Base-by-base conservation (phyloP, 345 rosid species). In the Heritiera fomes region DNA sequence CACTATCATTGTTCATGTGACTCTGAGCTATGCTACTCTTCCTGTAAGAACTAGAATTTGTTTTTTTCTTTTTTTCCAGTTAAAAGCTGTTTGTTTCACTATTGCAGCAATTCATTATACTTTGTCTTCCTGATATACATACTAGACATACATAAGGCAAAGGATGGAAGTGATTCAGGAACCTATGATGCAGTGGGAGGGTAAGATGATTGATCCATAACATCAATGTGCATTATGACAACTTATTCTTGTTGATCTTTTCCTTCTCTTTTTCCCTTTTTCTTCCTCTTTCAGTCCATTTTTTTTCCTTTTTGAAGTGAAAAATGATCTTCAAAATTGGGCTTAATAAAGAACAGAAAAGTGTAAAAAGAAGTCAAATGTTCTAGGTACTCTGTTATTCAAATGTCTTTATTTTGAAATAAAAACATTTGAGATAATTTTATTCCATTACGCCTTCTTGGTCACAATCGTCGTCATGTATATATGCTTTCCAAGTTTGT, bases 101-200 rank as follows among this genome's bases (percentile, higher is more conserved):
- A 23, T 60, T 60, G 15, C 65, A 23, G 15, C 65, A 28, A 60
- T 6, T 60, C 1, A 23, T 28, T 23, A 28, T 60, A 9, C 40
- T 28, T 28, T 60, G 15, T 60, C 15, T 60, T 60, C 6, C 89
- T 92, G 3, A 84, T 87, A 43, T 60, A 88, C 85, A 84, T 92
- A 5, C 47, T 46, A 55, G 90, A 89, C 83, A 90, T 90, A 18
- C 94, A 89, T 18, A 90, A 66, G 83, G 94, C 89, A 62, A 92
- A 86, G 78, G 92, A 89, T 77, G 94, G 92, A 46, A 89, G 94
- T 32, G 97, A 87, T 62, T 80, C 94, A 0, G 88, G 85, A 18
- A 85, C 90, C 40, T 88, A 89, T 69, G 92, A 89, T 84, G 86
- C 89, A 0, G 93, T 89, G 78, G 91, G 94, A 83, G 85, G 93